Percentiles rank a stretch among this genome's conserved stretches.
These are phyloP conservation scores for Phaeotremella fagi DNA, from an alignment of 768 basidiomycete genomes.

Conservation along the genomic window DNA sequence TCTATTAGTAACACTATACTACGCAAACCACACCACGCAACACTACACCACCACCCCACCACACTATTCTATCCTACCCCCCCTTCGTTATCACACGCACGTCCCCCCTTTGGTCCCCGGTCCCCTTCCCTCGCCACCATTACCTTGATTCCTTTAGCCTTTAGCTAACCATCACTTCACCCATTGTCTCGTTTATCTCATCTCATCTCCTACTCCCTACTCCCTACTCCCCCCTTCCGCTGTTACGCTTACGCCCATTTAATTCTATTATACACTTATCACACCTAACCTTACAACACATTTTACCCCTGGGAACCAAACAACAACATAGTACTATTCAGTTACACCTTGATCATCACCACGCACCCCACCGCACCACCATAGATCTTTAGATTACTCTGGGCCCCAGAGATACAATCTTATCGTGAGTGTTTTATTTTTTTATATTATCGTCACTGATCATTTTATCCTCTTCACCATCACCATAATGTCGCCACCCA, in stretches of 20 bases:
- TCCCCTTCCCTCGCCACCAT: not conserved
- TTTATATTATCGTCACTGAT: not conserved
- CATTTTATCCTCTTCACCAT: not conserved
- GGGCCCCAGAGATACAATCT: too few species aligned
- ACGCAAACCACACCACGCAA: not conserved
- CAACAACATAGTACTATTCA: too few species aligned
- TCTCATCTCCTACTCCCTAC: not conserved
- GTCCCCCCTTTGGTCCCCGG: not conserved
- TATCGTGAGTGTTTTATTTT: too few species aligned
- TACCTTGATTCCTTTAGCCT: not conserved
- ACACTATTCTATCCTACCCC: too few species aligned
- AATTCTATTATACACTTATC: not conserved
- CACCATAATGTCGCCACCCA: slow-evolving; percentile 2
- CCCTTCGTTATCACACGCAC: too few species aligned
- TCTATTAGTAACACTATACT: not conserved
- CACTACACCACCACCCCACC: too few species aligned
- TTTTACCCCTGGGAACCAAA: too few species aligned
- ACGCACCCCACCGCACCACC: too few species aligned
- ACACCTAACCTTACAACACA: too few species aligned
- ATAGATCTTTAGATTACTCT: too few species aligned
- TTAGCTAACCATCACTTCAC: not conserved
- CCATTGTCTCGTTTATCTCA: slow-evolving; percentile 1
- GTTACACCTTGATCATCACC: too few species aligned
- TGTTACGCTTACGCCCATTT: not conserved
- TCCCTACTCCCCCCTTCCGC: not conserved